Percentiles rank a stretch among this genome's conserved stretches.
These are phyloP conservation scores for Westerdykella sp. DNA, from an alignment of 2,329 filamentous ascomycete genomes.

Conservation along the genomic window DNA sequence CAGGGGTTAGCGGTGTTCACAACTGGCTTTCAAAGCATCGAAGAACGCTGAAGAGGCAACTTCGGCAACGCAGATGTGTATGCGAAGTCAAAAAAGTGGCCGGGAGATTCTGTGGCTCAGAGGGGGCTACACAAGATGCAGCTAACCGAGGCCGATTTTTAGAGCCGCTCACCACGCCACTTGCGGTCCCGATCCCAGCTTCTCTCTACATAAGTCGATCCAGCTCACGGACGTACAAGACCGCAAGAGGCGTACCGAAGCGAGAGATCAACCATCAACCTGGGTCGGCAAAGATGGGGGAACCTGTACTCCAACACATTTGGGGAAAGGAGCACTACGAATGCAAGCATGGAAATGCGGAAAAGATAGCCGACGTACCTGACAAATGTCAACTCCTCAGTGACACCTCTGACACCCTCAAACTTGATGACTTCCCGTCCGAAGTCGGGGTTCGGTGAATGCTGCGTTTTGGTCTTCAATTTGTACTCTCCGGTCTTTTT, in stretches of 20 bases:
- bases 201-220: constrained; percentile 1
- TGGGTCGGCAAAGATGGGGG: neutral
- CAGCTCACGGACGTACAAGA: neutral
- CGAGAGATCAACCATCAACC: neutral
- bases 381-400: constrained; percentile 45
- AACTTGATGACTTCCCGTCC: constrained; percentile 42
- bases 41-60: neutral
- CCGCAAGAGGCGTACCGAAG: neutral
- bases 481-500: constrained; percentile 50
- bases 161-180: neutral
- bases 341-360: neutral
- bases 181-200: constrained; percentile 8
- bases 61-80: neutral
- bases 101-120: neutral
- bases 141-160: too few species aligned
- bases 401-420: constrained; percentile 37
- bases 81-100: neutral
- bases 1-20: constrained; percentile 1
- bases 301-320: neutral
- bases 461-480: constrained; percentile 41
- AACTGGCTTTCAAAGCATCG: neutral
- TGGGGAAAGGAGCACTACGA: neutral
- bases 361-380: constrained; percentile 34
- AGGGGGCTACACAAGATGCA: constrained; percentile 3
- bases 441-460: constrained; percentile 42